phyloP scores from a whole-genome alignment of 352 stramenopile species.

The Phytopythium sindhum region DNA sequence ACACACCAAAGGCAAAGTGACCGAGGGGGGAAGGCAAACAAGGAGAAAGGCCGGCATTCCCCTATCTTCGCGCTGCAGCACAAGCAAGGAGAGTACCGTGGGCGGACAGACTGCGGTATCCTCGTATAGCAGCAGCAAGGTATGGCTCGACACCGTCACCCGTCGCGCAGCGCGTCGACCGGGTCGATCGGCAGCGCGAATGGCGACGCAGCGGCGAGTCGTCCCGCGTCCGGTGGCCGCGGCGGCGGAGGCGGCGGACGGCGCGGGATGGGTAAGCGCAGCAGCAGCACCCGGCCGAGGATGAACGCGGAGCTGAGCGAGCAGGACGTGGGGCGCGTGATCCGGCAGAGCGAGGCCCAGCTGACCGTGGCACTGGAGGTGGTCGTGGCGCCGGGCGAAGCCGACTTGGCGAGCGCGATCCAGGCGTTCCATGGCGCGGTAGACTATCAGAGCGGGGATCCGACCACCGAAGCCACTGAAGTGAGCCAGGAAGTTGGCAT shows the following conservation, averaged over 20 bases:
- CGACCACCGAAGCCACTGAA: background rate
- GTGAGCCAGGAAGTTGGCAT: background rate
- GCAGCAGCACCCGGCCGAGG: slow-evolving; percentile 7
- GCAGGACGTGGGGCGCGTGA: slow-evolving; percentile 21
- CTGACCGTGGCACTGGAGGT: slow-evolving; percentile 26
- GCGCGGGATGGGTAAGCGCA: slow-evolving; percentile 6
- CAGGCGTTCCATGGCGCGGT: slow-evolving; percentile 3
- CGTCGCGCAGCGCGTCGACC: slow-evolving; percentile 3
- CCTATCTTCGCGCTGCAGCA: background rate
- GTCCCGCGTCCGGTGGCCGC: background rate
- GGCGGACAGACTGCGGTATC: background rate
- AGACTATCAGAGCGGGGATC: background rate
- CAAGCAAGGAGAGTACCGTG: background rate
- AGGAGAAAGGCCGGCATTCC: background rate
- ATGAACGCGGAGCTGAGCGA: slow-evolving; percentile 15
- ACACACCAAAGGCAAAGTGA: too few species aligned
- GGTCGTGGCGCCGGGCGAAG: slow-evolving; percentile 1
- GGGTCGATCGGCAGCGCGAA: slow-evolving; percentile 7
- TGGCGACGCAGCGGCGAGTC: background rate
- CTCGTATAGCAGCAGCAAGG: background rate
- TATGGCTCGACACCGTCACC: background rate
- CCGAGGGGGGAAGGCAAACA: too few species aligned
- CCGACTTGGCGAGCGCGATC: slow-evolving; percentile 7
- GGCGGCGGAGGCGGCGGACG: slow-evolving; percentile 9
- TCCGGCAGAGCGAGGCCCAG: slow-evolving; percentile 21